Evolutionary conservation across 805 yeast genomes (phyloP), one percentile per base, ranked within the genome.

Genomic region (Candida insectorum): DNA sequence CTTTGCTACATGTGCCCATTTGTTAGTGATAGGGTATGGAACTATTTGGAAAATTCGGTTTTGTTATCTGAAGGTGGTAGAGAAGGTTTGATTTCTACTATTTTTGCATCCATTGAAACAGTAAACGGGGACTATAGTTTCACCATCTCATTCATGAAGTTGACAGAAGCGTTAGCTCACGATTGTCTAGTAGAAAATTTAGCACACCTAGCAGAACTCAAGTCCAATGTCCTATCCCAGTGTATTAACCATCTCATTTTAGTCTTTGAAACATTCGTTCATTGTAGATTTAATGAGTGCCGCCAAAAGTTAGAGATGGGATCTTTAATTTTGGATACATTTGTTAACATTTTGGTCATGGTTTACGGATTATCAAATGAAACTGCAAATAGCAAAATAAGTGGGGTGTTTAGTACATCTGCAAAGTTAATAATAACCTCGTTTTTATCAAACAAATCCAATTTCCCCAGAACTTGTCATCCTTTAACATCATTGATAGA

Each of bases 1-100:
- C 59, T 86, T 19, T 57, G 69, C 1, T 62, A 71, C 12, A 62
- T 75, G 24, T 63, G 65, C 24, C 62, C 62, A 29, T 58, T 75
- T 5, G 73, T 68, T 24, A 76, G 94, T 0, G 69, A 73, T 39
- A 66, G 86, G 36, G 82, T 88, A 3, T 89, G 96, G 96, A 73
- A 87, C 0, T 81, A 81, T 48, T 56, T 91, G 10, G 71, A 77
- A 15, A 76, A 77, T 31, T 81, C 95, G 0, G 71, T 76, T 13
- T 60, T 88, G 18, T 61, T 87, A 1, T 79, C 81, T 10, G 68
- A 70, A 30, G 69, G 73, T 36, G 69, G 69, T 2, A 76, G 75
- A 41, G 85, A 84, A 26, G 89, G 93, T 0, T 58, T 77, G 29
- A 76, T 79, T 1, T 56, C 75, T 1, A 69, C 71, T 0, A 68